Evolutionary conservation across 2,329 filamentous ascomycete species (phyloP).

Genomic region (Hansfordia pulvinata): DNA sequence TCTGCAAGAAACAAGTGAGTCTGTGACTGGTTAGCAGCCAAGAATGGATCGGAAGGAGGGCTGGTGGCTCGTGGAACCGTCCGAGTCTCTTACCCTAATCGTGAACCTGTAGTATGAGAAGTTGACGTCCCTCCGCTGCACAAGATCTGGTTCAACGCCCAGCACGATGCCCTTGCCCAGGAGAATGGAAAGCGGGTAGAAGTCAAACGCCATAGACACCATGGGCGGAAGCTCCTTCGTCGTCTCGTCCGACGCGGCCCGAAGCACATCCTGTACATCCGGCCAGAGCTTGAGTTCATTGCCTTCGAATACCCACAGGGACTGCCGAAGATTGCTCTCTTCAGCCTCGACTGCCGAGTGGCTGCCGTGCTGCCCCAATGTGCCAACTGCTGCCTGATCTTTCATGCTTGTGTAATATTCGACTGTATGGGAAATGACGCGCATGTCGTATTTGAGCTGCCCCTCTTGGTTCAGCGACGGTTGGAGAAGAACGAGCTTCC

Average conservation of each 20-base stretch:
- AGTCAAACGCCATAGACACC: conserved; percentile 76
- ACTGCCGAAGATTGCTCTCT: conserved; percentile 55
- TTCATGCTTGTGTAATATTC: conserved; percentile 91
- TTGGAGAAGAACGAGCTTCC: conserved; percentile 84
- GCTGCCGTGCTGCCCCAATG: conserved; percentile 9
- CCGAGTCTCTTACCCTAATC: conserved; percentile 74
- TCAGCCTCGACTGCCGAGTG: conserved; percentile 18
- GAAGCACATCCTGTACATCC: conserved; percentile 72
- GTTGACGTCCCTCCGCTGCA: conserved; percentile 82
- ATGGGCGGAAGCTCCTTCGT: conserved; percentile 59
- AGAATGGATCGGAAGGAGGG: conserved; percentile 8
- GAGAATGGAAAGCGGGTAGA: conserved; percentile 81
- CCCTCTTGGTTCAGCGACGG: conserved; percentile 72
- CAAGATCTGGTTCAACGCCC: conserved; percentile 81
- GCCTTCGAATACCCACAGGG: conserved; percentile 90
- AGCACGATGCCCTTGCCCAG: conserved; percentile 83
- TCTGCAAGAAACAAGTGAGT: conserved; percentile 90
- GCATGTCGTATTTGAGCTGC: conserved; percentile 95
- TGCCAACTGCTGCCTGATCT: conserved; percentile 50
- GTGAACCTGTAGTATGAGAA: conserved; percentile 85
- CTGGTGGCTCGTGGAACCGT: too few relatives aligned
- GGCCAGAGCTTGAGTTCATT: conserved; percentile 78
- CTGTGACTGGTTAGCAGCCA: conserved; percentile 25
- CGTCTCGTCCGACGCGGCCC: conserved; percentile 51
- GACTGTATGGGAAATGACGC: conserved; percentile 87